A percentile compares a stretch with the other conserved stretches of the same genome.
Evolutionary conservation across 2,329 filamentous ascomycete genomes (phyloP).

Genomic region (Pseudogymnoascus sp.): DNA sequence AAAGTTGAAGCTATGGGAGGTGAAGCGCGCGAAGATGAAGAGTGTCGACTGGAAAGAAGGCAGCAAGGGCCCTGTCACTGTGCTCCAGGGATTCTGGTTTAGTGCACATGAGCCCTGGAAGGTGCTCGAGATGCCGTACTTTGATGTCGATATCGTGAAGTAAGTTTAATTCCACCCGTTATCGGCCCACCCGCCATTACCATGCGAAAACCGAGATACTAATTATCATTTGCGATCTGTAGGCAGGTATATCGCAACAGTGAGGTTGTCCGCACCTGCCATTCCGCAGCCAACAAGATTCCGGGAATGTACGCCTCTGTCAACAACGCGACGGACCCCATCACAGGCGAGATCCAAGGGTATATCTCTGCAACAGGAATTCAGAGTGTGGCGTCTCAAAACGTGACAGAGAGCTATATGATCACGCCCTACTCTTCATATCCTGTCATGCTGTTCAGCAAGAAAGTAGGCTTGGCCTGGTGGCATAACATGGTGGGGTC

Average conservation of each 20-base stretch:
- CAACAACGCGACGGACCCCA: conserved; percentile 35
- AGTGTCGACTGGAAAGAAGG: conserved; percentile 33
- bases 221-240: background rate
- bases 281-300: conserved; percentile 32
- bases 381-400: conserved; percentile 34
- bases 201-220: background rate
- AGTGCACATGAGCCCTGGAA: conserved; percentile 36
- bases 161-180: conserved; percentile 13
- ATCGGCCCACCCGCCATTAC: background rate
- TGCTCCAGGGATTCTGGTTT: conserved; percentile 31
- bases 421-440: conserved; percentile 31
- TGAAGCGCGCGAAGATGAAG: conserved; percentile 33
- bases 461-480: conserved; percentile 35
- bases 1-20: conserved; percentile 32
- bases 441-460: conserved; percentile 28
- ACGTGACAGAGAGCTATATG: conserved; percentile 35
- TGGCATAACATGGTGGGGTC: conserved; percentile 36
- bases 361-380: conserved; percentile 38
- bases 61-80: conserved; percentile 34
- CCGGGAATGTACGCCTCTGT: conserved; percentile 37
- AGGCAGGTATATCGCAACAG: conserved; percentile 34
- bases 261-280: conserved; percentile 36
- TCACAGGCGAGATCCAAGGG: conserved; percentile 31
- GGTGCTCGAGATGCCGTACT: conserved; percentile 36
- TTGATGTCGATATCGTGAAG: conserved; percentile 35